Evolutionary conservation across 305 asterid genomes (phyloP).

Genomic region (Fraxinus velutina): DNA sequence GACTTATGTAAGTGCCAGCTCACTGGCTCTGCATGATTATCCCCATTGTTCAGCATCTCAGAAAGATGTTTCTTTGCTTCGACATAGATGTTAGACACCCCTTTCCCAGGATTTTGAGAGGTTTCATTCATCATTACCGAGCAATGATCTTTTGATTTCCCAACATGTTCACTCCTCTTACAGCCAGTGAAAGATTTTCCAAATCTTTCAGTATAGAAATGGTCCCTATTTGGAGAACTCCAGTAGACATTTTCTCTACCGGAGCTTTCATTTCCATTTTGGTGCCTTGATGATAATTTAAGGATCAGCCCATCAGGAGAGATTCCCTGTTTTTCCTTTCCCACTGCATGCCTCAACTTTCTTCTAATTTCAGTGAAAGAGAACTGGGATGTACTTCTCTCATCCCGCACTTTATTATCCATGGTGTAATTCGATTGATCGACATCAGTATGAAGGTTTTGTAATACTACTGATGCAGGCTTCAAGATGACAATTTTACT

Average conservation of each 20-base stretch:
- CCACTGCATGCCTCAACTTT: slow-evolving; percentile 77
- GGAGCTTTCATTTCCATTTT: slow-evolving; percentile 37
- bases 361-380: slow-evolving; percentile 84
- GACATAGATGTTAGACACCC: slow-evolving; percentile 57
- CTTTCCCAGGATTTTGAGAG: slow-evolving; percentile 31
- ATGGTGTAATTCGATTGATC: slow-evolving; percentile 24
- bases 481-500: slow-evolving; percentile 65
- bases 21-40: slow-evolving; percentile 36
- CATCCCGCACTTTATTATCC: slow-evolving; percentile 34
- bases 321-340: slow-evolving; percentile 57
- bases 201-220: slow-evolving; percentile 71
- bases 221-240: slow-evolving; percentile 92
- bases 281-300: slow-evolving; percentile 34
- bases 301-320: slow-evolving; percentile 34
- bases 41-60: slow-evolving; percentile 66
- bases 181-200: slow-evolving; percentile 43
- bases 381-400: slow-evolving; percentile 56
- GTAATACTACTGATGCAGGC: slow-evolving; percentile 54
- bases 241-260: slow-evolving; percentile 58
- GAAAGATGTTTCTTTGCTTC: slow-evolving; percentile 95
- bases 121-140: slow-evolving; percentile 26
- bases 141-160: slow-evolving; percentile 32
- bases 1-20: slow-evolving; percentile 49
- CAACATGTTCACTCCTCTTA: slow-evolving; percentile 46
- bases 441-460: slow-evolving; percentile 36